A percentile compares a stretch with the other conserved stretches of the same genome.
Evolutionary conservation across 2,329 filamentous ascomycete genomes (phyloP).

Genomic region (Plectosphaerella sp.): DNA sequence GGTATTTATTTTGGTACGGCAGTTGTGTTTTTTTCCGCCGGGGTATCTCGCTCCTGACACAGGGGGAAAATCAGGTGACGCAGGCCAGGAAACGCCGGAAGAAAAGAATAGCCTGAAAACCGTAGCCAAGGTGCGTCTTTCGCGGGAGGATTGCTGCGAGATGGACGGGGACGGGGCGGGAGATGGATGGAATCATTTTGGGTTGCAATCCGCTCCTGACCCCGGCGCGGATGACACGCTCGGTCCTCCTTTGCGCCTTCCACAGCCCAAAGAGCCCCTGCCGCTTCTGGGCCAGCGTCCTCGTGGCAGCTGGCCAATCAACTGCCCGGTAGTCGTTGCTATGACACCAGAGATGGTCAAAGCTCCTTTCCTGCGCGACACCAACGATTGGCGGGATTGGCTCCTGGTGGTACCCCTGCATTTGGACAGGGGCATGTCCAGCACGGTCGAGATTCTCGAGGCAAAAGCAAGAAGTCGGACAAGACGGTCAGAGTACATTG

Average conservation of each 20-base stretch:
- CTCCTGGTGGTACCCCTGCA: background rate
- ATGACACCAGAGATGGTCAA: background rate
- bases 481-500: too few relatives aligned
- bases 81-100: background rate
- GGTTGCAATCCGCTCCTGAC: background rate
- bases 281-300: background rate
- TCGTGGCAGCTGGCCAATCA: background rate
- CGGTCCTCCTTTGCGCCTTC: slow-evolving; percentile 3
- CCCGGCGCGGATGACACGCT: slow-evolving; percentile 2
- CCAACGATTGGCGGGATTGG: background rate
- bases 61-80: background rate
- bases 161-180: too few relatives aligned
- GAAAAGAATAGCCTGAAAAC: background rate
- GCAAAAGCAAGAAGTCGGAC: too few relatives aligned
- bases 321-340: background rate
- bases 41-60: background rate
- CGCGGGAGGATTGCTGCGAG: too few relatives aligned
- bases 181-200: background rate
- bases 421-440: background rate
- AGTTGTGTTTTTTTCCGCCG: background rate
- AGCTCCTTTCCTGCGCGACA: background rate
- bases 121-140: too few relatives aligned
- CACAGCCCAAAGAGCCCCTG: background rate
- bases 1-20: too few relatives aligned
- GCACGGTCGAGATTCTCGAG: too few relatives aligned